A percentile compares a stretch with the other conserved stretches of the same genome.
Conservation (phyloP, 2,329 filamentous ascomycete genomes). For the Cephalotrichum gorgonifer region DNA sequence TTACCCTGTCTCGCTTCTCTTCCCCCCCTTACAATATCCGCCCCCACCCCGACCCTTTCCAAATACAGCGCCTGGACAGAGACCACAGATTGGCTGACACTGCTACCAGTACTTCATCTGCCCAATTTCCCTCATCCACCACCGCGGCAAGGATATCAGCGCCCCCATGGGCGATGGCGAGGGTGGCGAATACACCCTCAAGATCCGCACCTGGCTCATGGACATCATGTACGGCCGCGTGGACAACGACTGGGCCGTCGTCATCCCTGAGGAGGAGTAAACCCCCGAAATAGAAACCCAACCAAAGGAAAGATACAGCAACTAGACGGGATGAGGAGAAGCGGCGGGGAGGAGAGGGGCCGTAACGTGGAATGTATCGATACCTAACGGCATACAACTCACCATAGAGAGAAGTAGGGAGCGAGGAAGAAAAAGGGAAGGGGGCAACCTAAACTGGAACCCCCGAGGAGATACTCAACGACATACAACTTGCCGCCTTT, state of each 20-base stretch:
- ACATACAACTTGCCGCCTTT: too few relatives aligned
- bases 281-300: not conserved
- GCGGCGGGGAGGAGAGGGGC: not conserved
- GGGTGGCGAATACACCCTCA: conserved; percentile 44
- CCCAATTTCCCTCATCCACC: conserved; percentile 57
- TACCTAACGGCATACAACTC: too few relatives aligned
- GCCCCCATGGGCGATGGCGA: conserved; percentile 48
- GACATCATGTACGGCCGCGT: conserved; percentile 68
- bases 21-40: conserved; percentile 5
- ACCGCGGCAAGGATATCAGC: conserved; percentile 51
- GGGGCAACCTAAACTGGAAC: too few relatives aligned
- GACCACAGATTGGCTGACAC: conserved; percentile 10
- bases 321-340: not conserved
- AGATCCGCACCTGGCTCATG: conserved; percentile 56
- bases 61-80: not conserved
- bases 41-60: not conserved
- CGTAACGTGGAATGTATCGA: too few relatives aligned
- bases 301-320: conserved; percentile 6
- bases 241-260: conserved; percentile 59
- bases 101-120: conserved; percentile 54
- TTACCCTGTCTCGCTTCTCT: not conserved
- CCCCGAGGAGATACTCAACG: too few relatives aligned
- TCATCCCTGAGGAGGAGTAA: conserved; percentile 43
- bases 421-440: too few relatives aligned
- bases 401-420: too few relatives aligned